Percentiles rank a stretch among this genome's conserved stretches.
phyloP scores from a whole-genome alignment of 768 basidiomycete species.

The Boletus reticuloceps region DNA sequence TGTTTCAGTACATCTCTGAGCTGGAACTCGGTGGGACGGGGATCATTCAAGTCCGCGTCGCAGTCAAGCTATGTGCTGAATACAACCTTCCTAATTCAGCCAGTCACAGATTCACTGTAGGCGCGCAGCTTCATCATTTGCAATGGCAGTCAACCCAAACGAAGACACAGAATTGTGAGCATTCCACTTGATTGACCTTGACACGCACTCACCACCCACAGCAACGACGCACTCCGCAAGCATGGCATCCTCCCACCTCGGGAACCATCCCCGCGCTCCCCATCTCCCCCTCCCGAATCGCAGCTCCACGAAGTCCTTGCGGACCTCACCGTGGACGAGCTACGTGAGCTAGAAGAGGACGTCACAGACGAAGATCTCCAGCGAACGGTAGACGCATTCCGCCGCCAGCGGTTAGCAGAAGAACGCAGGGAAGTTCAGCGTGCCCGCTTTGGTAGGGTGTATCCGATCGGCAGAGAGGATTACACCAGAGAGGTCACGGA shows the following conservation, averaged over 20 bases:
- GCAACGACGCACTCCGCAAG: slow-evolving; percentile 91
- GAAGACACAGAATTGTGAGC: slow-evolving; percentile 97
- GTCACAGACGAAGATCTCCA: slow-evolving; percentile 73
- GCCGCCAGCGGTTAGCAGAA: slow-evolving; percentile 62
- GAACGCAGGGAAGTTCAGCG: slow-evolving; percentile 54
- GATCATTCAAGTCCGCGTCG: slow-evolving; percentile 28
- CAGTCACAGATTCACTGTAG: slow-evolving; percentile 9
- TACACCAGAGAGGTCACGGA: slow-evolving; percentile 96
- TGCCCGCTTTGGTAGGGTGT: slow-evolving; percentile 78
- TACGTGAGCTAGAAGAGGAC: slow-evolving; percentile 71
- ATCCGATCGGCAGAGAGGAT: slow-evolving; percentile 89
- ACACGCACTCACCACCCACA: slow-evolving; percentile 29
- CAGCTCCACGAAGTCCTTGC: slow-evolving; percentile 66
- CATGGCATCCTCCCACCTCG: slow-evolving; percentile 86
- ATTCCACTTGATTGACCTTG: background rate
- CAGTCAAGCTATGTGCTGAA: slow-evolving; percentile 10
- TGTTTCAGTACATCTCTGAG: slow-evolving; percentile 24
- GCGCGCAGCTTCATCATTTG: background rate
- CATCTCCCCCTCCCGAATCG: slow-evolving; percentile 81
- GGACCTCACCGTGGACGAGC: slow-evolving; percentile 59
- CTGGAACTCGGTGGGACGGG: slow-evolving; percentile 1
- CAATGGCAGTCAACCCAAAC: slow-evolving; percentile 70
- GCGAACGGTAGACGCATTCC: slow-evolving; percentile 64
- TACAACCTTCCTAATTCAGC: slow-evolving; percentile 30
- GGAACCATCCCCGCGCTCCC: slow-evolving; percentile 63